Evolutionary conservation across 2,329 filamentous ascomycete genomes (phyloP), one percentile per base, ranked within the genome.

Genomic region (Cercospora nicotianae): DNA sequence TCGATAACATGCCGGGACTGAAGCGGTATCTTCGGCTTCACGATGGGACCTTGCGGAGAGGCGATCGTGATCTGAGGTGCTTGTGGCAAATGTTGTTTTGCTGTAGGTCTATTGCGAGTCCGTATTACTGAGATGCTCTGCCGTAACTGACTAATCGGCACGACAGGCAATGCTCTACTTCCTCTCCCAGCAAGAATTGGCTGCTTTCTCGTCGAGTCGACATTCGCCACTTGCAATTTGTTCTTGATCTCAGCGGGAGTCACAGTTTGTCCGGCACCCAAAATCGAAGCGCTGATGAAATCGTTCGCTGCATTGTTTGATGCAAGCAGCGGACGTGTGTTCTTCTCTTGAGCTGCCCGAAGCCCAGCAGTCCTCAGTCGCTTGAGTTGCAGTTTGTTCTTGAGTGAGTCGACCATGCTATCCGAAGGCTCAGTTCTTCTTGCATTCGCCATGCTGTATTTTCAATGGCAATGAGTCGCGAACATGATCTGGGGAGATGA

Each of bases 361-460:
- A 58, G 13, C 16, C 10, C 26, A 58, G 26, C 10, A 30, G 53
- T 18, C 13, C 28, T 31, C 30, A 58, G 8, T 30, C 53, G 26
- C 53, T 58, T 58, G 53, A 30, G 53, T 58, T 58, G 53, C 26
- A 33, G 26, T 58, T 58, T 58, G 13, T 16, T 58, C n/a, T 58
- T 58, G 53, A 58, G 23, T 51, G 45, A 23, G 20, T 16, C 13
- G 45, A 48, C 42, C 45, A 51, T 51, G 18, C 10, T 51, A 51
- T 51, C 45, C 45, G 45, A 51, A 51, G 45, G 45, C 45, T 23
- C 45, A 51, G 45, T 51, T 5, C 10, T 26, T 16, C 12, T 23
- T 51, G 45, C 45, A 23, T 51, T 51, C 9, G 45, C 45, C 45
- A 51, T 51, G 45, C 45, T 26, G 18, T 23, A n/a, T 13, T 10